Percentiles rank a stretch among this genome's conserved stretches.
Conservation (phyloP, 202 grass and related monocot species). For the Eragrostis tef region DNA sequence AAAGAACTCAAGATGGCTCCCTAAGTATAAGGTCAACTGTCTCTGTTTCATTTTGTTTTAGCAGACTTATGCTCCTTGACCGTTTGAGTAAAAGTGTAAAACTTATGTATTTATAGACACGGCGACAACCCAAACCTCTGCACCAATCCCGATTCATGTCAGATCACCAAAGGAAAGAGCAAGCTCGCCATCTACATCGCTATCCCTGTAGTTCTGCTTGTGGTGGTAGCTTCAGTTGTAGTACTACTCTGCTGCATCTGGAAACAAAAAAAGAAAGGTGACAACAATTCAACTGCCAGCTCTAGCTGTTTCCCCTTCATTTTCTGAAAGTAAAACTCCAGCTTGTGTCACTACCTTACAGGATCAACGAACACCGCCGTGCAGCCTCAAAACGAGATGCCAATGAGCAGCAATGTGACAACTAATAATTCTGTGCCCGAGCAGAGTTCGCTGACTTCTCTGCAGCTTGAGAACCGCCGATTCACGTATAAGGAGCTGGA, state of each 20-base stretch:
- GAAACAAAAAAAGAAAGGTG: constrained; percentile 33
- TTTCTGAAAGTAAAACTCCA: constrained; percentile 8
- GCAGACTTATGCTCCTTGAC: background rate
- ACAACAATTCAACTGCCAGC: background rate
- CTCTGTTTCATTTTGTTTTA: background rate
- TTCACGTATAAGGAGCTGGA: constrained; percentile 58
- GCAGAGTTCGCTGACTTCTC: background rate
- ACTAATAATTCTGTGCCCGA: too few species aligned
- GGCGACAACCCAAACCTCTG: constrained; percentile 53
- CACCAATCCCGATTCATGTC: constrained; percentile 41
- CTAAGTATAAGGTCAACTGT: constrained; percentile 56
- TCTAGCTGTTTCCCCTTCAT: background rate
- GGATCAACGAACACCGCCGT: background rate
- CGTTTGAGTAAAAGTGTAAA: background rate
- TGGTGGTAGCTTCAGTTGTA: constrained; percentile 17
- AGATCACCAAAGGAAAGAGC: constrained; percentile 36
- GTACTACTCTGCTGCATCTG: constrained; percentile 19
- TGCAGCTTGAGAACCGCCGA: constrained; percentile 48
- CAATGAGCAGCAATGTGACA: background rate
- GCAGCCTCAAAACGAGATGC: constrained; percentile 14
- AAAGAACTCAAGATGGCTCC: constrained; percentile 60
- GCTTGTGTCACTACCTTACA: background rate
- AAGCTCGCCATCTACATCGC: constrained; percentile 49
- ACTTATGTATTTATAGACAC: constrained; percentile 41
- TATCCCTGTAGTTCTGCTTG: constrained; percentile 34